phyloP scores from a whole-genome alignment of 78 protist species.

The Blattamonas nauphoetae region DNA sequence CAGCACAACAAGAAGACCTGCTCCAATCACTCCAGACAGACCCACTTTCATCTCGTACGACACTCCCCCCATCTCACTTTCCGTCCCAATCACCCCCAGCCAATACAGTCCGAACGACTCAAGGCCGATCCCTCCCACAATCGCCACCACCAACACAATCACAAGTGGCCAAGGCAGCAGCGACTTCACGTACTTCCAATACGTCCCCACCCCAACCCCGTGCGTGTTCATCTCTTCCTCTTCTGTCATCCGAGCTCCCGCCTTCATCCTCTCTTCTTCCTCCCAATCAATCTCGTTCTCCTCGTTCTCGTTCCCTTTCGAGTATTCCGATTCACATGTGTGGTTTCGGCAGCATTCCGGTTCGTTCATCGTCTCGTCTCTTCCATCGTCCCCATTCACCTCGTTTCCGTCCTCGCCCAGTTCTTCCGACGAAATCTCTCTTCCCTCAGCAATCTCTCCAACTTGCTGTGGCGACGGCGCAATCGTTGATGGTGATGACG shows the following conservation, averaged over 20 bases:
- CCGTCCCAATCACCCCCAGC: constrained; percentile 1
- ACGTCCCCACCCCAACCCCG: not conserved
- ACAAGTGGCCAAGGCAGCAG: not conserved
- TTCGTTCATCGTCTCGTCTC: not conserved
- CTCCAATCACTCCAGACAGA: not conserved
- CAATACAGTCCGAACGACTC: not conserved
- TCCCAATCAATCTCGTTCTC: not conserved
- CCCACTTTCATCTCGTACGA: not conserved
- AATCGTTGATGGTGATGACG: too few species aligned
- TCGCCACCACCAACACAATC: not conserved
- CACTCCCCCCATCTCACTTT: not conserved
- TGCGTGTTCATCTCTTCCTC: not conserved
- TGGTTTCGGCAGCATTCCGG: too few species aligned
- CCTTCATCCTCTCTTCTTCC: not conserved
- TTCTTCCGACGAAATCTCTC: too few species aligned
- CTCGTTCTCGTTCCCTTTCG: not conserved
- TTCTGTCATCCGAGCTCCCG: not conserved
- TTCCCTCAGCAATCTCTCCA: too few species aligned
- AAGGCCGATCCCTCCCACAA: not conserved
- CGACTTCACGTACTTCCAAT: not conserved
- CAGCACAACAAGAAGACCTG: not conserved
- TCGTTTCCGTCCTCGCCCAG: not conserved
- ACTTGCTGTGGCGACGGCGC: too few species aligned
- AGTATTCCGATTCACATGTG: not conserved
- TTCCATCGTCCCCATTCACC: not conserved